Evolutionary conservation across 768 basidiomycete genomes (phyloP), one percentile per base, ranked within the genome.

Genomic region (Lentinula lateritia): DNA sequence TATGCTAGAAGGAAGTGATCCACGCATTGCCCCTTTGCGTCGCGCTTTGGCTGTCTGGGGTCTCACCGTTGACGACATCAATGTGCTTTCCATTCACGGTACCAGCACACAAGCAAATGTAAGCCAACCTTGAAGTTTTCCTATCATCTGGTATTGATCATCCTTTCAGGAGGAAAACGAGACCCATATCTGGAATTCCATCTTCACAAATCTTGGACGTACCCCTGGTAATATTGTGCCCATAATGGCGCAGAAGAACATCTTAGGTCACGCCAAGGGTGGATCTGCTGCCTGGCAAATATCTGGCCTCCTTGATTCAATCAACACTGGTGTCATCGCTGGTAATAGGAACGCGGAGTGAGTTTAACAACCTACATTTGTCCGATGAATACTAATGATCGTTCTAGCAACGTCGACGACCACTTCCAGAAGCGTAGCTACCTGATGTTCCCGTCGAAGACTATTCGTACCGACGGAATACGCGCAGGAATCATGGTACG

Each of bases 271-370:
- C 72, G 89, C 96, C 10, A 99, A 99, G 81, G 97, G 97, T 73
- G 97, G 96, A 63, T 93, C 97, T n/a, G 96, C 96, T 59, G 92
- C 95, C 1, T 98, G 95, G 96, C 93, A 95, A 76, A 85, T 97
- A 82, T 89, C 87, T 68, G 97, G 97, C 66, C 80, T 98, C 60
- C 75, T 94, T 59, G 95, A 99, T 73, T 86, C 87, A 10, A 82
- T 99, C 63, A 81, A 79, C 64, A 86, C 87, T 50, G 97, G 95
- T 57, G 83, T 96, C 64, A 81, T 99, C 65, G 95, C 97, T 6
- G 95, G 95, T 45, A 98, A 98, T 73, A 86, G 93, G 66, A 98
- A 96, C 72, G 92, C 90, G 80, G 95, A 98, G 89, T 95, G 78
- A 78, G 93, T 85, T 6, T 46, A 52, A 16, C 16, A 50, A 16